Percentiles rank a stretch among this genome's conserved stretches.
Evolutionary conservation across 1,284 basidiomycete species (phyloP).

Genomic region (Puccinia polysora): DNA sequence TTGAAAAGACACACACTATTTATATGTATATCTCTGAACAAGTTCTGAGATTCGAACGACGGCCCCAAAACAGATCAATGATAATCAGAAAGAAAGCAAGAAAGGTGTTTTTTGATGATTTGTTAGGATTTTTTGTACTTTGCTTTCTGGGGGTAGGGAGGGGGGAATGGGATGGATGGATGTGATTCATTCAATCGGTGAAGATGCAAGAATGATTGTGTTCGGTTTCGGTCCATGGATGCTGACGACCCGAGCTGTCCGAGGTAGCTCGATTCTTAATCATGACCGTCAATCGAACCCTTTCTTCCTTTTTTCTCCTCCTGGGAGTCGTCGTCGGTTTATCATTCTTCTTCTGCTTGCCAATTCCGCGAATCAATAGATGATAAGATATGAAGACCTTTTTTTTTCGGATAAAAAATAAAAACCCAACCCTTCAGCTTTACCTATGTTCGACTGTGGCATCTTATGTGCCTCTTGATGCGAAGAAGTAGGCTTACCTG

Average conservation of each 20-base stretch:
- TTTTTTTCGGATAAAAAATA: not conserved
- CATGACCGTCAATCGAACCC: conserved; percentile 15
- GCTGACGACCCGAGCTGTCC: not conserved
- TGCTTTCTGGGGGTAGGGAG: too few species aligned
- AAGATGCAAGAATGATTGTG: conserved; percentile 17
- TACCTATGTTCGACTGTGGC: too few species aligned
- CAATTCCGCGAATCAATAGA: conserved; percentile 13
- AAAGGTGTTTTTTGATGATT: too few species aligned
- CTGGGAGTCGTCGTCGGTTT: not conserved
- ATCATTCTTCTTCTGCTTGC: conserved; percentile 16
- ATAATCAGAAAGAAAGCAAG: too few species aligned
- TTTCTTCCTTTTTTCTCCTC: conserved; percentile 26
- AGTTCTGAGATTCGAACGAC: too few species aligned
- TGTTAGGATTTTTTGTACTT: too few species aligned
- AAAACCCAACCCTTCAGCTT: too few species aligned
- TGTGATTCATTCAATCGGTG: conserved; percentile 7
- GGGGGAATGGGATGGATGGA: too few species aligned
- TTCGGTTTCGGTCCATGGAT: not conserved
- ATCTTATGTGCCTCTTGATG: too few species aligned
- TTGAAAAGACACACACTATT: too few species aligned
- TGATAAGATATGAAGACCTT: conserved; percentile 38
- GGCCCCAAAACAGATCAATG: too few species aligned
- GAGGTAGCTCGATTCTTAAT: not conserved
- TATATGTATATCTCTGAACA: too few species aligned
- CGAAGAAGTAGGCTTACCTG: not conserved